Evolutionary conservation across 306 rosid genomes (phyloP).

Genomic region (Pyrus communis): DNA sequence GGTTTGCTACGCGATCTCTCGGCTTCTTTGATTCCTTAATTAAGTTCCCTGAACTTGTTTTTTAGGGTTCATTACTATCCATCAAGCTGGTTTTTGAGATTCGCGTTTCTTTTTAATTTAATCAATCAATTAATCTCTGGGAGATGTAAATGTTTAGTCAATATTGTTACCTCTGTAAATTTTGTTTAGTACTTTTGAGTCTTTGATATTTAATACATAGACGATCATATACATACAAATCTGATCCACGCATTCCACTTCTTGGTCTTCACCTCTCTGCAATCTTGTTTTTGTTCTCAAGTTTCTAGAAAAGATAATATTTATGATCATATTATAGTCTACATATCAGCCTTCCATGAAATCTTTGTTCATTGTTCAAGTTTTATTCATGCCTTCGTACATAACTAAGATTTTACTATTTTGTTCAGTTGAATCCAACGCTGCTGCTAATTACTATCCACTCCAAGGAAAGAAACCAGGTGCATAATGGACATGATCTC

Average conservation of each 20-base stretch:
- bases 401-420: background rate
- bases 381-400: background rate
- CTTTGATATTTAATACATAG: too few relatives aligned
- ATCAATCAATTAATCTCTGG: background rate
- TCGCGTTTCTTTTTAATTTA: background rate
- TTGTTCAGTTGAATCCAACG: background rate
- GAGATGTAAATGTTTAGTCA: background rate
- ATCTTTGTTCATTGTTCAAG: background rate
- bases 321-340: background rate
- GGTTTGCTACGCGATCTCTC: background rate
- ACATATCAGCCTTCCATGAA: background rate
- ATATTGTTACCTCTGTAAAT: background rate
- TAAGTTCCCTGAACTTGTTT: background rate
- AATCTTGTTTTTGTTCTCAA: too few relatives aligned
- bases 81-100: background rate
- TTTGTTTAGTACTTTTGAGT: background rate
- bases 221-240: too few relatives aligned
- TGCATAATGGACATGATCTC: constrained; percentile 20
- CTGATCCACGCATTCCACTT: too few relatives aligned
- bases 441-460: background rate
- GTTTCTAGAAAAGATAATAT: too few relatives aligned
- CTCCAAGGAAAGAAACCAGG: background rate
- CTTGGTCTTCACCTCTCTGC: too few relatives aligned
- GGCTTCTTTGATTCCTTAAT: background rate
- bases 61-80: background rate